Evolutionary conservation across 176 grass and related monocot genomes (phyloP).

Genomic region (Lolium multiflorum): DNA sequence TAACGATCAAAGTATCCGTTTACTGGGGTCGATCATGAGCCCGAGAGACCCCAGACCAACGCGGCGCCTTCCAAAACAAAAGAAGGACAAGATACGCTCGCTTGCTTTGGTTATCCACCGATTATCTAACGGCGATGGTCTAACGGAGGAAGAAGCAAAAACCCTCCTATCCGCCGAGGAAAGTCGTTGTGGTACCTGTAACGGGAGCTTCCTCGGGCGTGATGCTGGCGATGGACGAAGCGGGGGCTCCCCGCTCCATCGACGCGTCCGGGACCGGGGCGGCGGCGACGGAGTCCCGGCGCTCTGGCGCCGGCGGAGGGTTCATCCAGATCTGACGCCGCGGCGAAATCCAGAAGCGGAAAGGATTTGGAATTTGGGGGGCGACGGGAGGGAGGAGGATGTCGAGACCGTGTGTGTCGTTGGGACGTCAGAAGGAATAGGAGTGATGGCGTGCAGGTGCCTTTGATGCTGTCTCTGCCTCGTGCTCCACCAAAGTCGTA

Average conservation of each 20-base stretch:
- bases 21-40: too few relatives aligned
- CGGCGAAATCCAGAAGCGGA: background rate
- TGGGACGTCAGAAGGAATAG: constrained; percentile 1
- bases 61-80: background rate
- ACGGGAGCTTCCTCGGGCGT: background rate
- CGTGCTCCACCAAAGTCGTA: constrained; percentile 14
- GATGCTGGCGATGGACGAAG: background rate
- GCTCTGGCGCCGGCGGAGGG: background rate
- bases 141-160: background rate
- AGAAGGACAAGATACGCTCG: background rate
- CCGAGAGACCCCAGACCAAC: background rate
- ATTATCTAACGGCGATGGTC: background rate
- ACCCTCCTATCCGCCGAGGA: constrained; percentile 14
- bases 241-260: constrained; percentile 8
- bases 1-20: too few relatives aligned
- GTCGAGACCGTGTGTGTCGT: background rate
- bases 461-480: background rate
- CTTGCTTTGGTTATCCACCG: background rate
- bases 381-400: background rate
- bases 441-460: constrained; percentile 14
- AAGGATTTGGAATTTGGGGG: background rate
- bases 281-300: background rate
- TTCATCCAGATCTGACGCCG: constrained; percentile 43
- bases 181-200: constrained; percentile 24
- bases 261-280: background rate